A percentile compares a stretch with the other conserved stretches of the same genome.
phyloP scores from a whole-genome alignment of 352 stramenopile species.

The Globisporangium orthogonon region DNA sequence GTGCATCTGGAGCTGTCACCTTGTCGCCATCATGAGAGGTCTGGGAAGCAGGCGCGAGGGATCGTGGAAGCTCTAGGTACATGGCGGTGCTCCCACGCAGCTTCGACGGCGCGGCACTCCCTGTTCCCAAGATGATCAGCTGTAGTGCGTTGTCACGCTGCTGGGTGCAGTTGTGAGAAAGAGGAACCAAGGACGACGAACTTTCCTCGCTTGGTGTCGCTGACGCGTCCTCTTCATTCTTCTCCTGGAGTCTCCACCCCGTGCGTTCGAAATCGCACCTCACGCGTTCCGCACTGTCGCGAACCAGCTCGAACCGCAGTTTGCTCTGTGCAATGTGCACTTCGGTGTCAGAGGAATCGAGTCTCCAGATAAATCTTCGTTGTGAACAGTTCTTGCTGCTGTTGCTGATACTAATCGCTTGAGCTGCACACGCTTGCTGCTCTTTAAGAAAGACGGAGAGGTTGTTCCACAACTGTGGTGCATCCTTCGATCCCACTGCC shows the following conservation, averaged over 20 bases:
- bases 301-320: conserved; percentile 27
- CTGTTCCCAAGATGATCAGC: conserved; percentile 93
- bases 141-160: conserved; percentile 2
- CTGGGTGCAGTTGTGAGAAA: neutral
- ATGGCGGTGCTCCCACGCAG: conserved; percentile 95
- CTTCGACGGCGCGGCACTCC: conserved; percentile 95
- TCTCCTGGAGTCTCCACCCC: conserved; percentile 25
- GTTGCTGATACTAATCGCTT: conserved; percentile 2
- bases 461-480: conserved; percentile 3
- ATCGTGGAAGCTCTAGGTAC: conserved; percentile 57
- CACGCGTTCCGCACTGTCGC: conserved; percentile 4
- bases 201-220: neutral
- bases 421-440: neutral
- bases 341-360: neutral
- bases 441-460: conserved; percentile 6
- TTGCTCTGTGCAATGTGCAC: conserved; percentile 50
- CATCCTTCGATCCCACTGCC: conserved; percentile 3
- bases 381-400: conserved; percentile 11
- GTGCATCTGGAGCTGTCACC: conserved; percentile 15
- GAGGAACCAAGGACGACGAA: neutral
- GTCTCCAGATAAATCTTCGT: conserved; percentile 22
- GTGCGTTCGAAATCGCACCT: conserved; percentile 34
- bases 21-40: neutral
- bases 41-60: neutral
- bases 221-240: conserved; percentile 9